Evolutionary conservation across 1,284 basidiomycete genomes (phyloP), one percentile per base, ranked within the genome.

Genomic region (Sporisorium scitamineum): DNA sequence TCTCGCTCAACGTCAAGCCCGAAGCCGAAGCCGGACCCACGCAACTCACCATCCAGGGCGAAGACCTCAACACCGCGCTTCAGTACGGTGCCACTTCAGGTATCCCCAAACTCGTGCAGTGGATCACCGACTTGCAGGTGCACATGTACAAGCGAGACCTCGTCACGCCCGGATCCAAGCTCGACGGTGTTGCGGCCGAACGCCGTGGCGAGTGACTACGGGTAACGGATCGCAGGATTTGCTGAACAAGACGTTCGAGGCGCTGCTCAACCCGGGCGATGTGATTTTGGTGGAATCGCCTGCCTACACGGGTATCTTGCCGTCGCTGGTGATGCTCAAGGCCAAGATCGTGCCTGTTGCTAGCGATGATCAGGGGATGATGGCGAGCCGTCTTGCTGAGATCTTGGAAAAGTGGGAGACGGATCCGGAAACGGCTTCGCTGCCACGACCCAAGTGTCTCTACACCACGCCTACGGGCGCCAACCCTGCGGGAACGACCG

Each of bases 201-300:
- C 65, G 16, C 50, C 72, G 13, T 97, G 94, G 93, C 87, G 88
- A 47, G 85, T 96, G 5, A 91, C 90, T 51, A 87, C 96, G 16
- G 94, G 94, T 0, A 88, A 88, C 48, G 95, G 95, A 7, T 93
- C 92, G 41, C 94, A 96, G 86, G 94, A 97, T 87, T 84, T 95
- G 66, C 89, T 97, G 61, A 92, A 89, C 87, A 61, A 82, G 88
- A 87, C 88, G 2, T 89, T 90, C 81, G 77, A 86, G 47, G 86
- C 88, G 0, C 76, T 95, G 54, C 87, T 95, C 39, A 91, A 95
- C 84, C 90, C 89, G 4, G 94, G 93, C 5, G 95, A 97, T 84
- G 85, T 91, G 6, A 88, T 97, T 42, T 88, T 97, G 41, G 89
- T 96, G 45, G 95, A 97, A 85, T 90, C 91, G 1, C 95, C 95